These are phyloP conservation scores for Penicillium canariense DNA, from an alignment of 495 filamentous ascomycete species.

Conservation along the genomic window DNA sequence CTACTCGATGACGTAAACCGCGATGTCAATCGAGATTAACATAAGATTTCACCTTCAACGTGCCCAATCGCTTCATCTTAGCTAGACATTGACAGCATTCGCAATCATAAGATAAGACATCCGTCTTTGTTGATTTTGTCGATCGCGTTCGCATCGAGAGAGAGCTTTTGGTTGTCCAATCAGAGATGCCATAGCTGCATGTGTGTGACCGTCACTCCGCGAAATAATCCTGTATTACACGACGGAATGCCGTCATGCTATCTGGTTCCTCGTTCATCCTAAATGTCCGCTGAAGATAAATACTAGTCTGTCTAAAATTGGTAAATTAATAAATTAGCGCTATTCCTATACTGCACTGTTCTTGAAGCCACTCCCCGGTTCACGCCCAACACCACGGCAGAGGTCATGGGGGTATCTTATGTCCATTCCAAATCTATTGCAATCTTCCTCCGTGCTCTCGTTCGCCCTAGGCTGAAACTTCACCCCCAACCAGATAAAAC, in stretches of 20 bases:
- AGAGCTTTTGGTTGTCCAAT: not conserved
- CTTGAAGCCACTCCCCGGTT: no score
- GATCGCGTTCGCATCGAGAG: not conserved
- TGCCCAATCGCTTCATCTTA: no score
- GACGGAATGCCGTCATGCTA: not conserved
- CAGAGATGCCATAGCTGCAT: not conserved
- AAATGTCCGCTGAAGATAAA: no score
- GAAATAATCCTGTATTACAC: not conserved
- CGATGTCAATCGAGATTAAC: no score
- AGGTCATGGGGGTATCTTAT: slow-evolving; percentile 16
- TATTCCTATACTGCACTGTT: no score
- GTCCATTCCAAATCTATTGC: slow-evolving; percentile 17
- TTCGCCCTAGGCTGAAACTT: slow-evolving; percentile 21
- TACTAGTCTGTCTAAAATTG: no score
- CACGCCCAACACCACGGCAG: not conserved
- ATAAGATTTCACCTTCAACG: no score
- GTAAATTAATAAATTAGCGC: no score
- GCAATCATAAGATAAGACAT: not conserved
- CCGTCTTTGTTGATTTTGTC: not conserved
- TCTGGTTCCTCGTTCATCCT: no score
- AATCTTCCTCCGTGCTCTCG: slow-evolving; percentile 18
- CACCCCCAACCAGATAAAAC: slow-evolving; percentile 34
- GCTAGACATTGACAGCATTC: not conserved
- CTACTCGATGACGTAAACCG: no score
- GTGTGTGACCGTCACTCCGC: not conserved